Evolutionary conservation across 2,329 filamentous ascomycete species (phyloP).

Genomic region (Byssochlamys sp.): DNA sequence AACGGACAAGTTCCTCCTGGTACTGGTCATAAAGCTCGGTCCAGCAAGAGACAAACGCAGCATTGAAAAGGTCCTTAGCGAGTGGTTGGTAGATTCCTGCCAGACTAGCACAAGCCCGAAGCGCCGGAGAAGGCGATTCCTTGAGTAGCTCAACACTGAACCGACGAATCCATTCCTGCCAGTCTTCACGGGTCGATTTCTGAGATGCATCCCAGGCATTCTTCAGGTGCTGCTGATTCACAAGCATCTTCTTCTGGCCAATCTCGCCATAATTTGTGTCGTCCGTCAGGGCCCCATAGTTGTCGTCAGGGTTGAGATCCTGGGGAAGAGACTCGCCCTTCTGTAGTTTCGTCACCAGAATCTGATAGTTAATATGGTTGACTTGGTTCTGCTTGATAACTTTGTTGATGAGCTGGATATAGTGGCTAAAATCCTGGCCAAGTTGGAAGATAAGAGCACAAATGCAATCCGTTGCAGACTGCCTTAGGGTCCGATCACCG

Average conservation of each 20-base stretch:
- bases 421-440: slow-evolving; percentile 89
- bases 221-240: slow-evolving; percentile 95
- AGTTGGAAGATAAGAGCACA: slow-evolving; percentile 93
- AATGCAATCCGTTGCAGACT: slow-evolving; percentile 81
- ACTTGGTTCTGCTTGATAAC: slow-evolving; percentile 69
- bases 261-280: slow-evolving; percentile 76
- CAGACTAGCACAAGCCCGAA: slow-evolving; percentile 83
- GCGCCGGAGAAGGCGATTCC: slow-evolving; percentile 89
- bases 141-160: slow-evolving; percentile 92
- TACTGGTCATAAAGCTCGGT: slow-evolving; percentile 94
- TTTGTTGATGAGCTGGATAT: slow-evolving; percentile 87
- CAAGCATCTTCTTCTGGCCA: slow-evolving; percentile 83
- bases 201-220: slow-evolving; percentile 93
- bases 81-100: slow-evolving; percentile 86
- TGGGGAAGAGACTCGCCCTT: slow-evolving; percentile 93
- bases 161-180: slow-evolving; percentile 95
- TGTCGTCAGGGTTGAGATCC: slow-evolving; percentile 77
- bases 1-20: slow-evolving; percentile 89
- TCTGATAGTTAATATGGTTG: slow-evolving; percentile 80
- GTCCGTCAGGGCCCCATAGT: slow-evolving; percentile 67
- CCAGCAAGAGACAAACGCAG: slow-evolving; percentile 97
- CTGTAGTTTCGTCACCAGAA: slow-evolving; percentile 82
- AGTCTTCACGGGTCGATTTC: slow-evolving; percentile 95
- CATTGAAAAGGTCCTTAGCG: slow-evolving; percentile 91
- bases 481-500: slow-evolving; percentile 62